phyloP scores from a whole-genome alignment of 2,329 filamentous ascomycete species.

The Aspergillus sp. region DNA sequence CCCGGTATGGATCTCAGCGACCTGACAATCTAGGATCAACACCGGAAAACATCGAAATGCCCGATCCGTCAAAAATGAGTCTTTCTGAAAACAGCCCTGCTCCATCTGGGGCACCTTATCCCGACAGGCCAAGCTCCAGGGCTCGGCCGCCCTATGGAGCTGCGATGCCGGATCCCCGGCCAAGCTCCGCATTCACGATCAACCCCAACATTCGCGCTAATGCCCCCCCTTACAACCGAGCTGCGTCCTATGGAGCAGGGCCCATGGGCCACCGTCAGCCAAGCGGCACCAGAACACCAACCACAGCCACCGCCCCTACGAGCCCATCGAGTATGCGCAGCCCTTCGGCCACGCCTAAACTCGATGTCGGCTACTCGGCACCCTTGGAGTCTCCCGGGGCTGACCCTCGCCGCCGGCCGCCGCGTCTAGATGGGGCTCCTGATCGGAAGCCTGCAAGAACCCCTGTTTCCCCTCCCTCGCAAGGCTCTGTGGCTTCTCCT shows the following conservation, averaged over 20 bases:
- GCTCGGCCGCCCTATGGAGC: constrained; percentile 25
- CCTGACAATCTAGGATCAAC: constrained; percentile 34
- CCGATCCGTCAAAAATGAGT: constrained; percentile 41
- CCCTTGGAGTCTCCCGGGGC: constrained; percentile 34
- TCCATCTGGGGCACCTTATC: constrained; percentile 38
- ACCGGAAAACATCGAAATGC: constrained; percentile 42
- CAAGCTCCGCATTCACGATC: constrained; percentile 43
- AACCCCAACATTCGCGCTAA: constrained; percentile 43
- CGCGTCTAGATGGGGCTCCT: constrained; percentile 21
- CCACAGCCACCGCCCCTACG: constrained; percentile 19
- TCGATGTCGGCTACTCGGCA: constrained; percentile 44
- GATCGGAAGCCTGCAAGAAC: constrained; percentile 27
- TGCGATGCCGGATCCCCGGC: constrained; percentile 33
- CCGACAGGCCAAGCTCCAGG: constrained; percentile 29
- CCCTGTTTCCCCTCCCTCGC: constrained; percentile 19
- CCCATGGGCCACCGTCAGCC: constrained; percentile 27
- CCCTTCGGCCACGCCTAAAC: constrained; percentile 27
- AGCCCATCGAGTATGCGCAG: constrained; percentile 23
- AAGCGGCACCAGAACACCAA: neutral
- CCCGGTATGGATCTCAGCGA: constrained; percentile 58
- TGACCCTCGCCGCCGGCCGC: constrained; percentile 24
- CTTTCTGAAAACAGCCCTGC: constrained; percentile 25
- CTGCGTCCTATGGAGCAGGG: constrained; percentile 25
- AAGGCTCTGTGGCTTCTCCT: constrained; percentile 20
- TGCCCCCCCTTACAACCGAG: constrained; percentile 29